Conservation (phyloP, 169 alveolate species). For the Cryptosporidium meleagridis region DNA sequence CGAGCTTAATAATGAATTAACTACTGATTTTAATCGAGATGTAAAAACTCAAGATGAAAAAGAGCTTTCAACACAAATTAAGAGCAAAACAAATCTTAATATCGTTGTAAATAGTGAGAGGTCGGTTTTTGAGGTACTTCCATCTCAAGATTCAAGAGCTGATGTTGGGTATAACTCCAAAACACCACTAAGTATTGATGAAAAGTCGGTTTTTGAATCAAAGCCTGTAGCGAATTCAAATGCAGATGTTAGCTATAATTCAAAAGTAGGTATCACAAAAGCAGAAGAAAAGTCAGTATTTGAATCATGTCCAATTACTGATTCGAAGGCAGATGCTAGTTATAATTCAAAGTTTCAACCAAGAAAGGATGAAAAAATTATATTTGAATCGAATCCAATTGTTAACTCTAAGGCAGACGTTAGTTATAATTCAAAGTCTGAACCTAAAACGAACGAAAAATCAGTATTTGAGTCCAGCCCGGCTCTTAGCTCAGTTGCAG, state of each 20-base stretch:
- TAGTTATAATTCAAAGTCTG: background rate
- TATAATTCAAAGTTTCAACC: background rate
- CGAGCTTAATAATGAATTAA: background rate
- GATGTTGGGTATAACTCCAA: constrained; percentile 5
- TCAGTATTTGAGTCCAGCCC: constrained; percentile 37
- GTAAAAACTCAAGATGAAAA: too few species aligned
- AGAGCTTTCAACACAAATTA: background rate
- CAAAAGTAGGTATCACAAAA: background rate
- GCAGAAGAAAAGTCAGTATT: background rate
- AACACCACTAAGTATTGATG: background rate
- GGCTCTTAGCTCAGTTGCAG: background rate
- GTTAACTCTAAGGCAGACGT: background rate
- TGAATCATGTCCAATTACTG: background rate
- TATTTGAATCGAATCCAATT: background rate
- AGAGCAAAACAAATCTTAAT: background rate
- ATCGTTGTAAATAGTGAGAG: background rate
- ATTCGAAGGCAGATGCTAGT: background rate
- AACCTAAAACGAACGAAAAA: background rate
- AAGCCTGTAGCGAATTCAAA: background rate
- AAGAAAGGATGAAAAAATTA: background rate
- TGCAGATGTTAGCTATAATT: constrained; percentile 19
- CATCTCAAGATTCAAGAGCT: constrained; percentile 3
- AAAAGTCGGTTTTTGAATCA: constrained; percentile 26
- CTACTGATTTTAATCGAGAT: background rate
- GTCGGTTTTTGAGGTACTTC: constrained; percentile 12